phyloP scores from a whole-genome alignment of 2,329 filamentous ascomycete species.

The Calonectria crousiana region DNA sequence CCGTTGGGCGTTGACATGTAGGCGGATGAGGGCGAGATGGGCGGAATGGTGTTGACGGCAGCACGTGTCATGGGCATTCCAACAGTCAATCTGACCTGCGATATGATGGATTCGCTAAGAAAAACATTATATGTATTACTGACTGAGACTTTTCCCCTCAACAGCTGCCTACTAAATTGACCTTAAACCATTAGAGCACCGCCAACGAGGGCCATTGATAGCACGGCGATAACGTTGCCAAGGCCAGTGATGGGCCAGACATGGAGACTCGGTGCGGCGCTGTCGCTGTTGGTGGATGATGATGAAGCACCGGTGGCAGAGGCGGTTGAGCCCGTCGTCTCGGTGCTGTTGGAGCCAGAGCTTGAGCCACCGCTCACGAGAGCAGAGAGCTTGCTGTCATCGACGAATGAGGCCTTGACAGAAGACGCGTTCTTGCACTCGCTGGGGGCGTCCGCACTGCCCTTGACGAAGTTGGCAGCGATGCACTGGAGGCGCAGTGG shows the following conservation, averaged over 20 bases:
- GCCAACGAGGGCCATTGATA: slow-evolving; percentile 46
- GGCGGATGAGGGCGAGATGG: neutral
- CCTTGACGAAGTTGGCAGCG: slow-evolving; percentile 67
- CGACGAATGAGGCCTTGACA: slow-evolving; percentile 46
- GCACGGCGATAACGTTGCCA: slow-evolving; percentile 38
- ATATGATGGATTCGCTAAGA: slow-evolving; percentile 1
- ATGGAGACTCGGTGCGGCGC: slow-evolving; percentile 43
- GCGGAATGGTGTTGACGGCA: neutral
- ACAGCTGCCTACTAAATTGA: neutral
- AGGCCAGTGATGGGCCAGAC: slow-evolving; percentile 39
- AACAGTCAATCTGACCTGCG: neutral
- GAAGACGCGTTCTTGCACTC: slow-evolving; percentile 53
- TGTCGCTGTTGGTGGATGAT: slow-evolving; percentile 33
- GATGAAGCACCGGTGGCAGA: slow-evolving; percentile 37
- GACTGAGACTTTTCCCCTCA: neutral
- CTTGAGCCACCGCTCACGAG: slow-evolving; percentile 43
- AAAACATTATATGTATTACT: slow-evolving; percentile 3
- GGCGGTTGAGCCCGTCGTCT: slow-evolving; percentile 20
- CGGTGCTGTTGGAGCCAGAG: slow-evolving; percentile 14
- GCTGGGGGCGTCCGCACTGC: slow-evolving; percentile 47
- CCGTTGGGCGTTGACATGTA: neutral
- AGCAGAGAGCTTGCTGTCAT: slow-evolving; percentile 50
- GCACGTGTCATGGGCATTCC: neutral
- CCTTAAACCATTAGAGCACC: slow-evolving; percentile 46
- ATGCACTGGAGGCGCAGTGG: slow-evolving; percentile 58